Evolutionary conservation across 352 stramenopile species (phyloP).

Genomic region (Phytophthora rubi): DNA sequence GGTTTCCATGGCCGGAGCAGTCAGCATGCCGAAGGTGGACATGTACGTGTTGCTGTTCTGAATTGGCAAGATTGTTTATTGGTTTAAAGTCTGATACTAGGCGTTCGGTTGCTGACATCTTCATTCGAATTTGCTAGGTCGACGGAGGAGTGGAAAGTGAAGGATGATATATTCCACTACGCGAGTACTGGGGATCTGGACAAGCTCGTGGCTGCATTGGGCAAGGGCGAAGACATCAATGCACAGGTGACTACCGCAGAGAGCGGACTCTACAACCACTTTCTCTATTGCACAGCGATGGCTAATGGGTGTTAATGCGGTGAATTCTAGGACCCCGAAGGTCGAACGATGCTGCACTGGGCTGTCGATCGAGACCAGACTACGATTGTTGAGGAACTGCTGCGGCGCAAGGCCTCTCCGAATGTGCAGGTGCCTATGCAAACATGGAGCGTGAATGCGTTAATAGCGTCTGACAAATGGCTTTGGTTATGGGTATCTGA

Average conservation of each 20-base stretch:
- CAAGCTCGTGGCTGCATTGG: conserved; percentile 55
- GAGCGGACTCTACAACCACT: background rate
- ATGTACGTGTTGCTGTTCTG: conserved; percentile 43
- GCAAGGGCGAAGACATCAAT: conserved; percentile 51
- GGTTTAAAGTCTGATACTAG: too few relatives aligned
- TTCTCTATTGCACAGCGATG: background rate
- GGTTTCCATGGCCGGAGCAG: conserved; percentile 59
- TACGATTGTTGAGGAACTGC: conserved; percentile 56
- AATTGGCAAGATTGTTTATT: background rate
- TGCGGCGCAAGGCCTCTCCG: conserved; percentile 57
- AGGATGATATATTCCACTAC: conserved; percentile 76
- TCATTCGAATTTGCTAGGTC: conserved; percentile 39
- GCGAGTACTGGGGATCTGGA: conserved; percentile 67
- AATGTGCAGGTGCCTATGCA: conserved; percentile 56
- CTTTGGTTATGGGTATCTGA: conserved; percentile 3
- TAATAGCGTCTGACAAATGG: conserved; percentile 12
- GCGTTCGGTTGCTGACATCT: conserved; percentile 5
- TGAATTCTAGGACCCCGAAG: conserved; percentile 62
- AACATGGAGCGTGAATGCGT: background rate
- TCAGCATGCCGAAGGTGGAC: conserved; percentile 76
- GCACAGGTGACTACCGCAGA: conserved; percentile 34
- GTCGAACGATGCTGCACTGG: conserved; percentile 85
- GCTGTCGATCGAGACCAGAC: conserved; percentile 73
- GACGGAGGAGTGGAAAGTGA: conserved; percentile 81
- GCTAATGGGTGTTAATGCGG: conserved; percentile 1